A percentile compares a stretch with the other conserved stretches of the same genome.
Evolutionary conservation across 768 basidiomycete species (phyloP).

Genomic region (Chalciporus piperatus): DNA sequence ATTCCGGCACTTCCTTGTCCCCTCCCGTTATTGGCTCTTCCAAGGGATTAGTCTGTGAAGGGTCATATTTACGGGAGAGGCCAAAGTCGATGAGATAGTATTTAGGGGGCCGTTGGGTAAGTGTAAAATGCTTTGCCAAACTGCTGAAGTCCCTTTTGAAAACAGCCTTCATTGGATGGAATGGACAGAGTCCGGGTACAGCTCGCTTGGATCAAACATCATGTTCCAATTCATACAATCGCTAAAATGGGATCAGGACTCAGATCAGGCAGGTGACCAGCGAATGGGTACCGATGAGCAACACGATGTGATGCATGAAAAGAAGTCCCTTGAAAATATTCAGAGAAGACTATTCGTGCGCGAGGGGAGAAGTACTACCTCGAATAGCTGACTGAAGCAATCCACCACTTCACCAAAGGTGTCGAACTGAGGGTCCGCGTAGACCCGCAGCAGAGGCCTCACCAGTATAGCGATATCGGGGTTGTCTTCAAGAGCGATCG

Average conservation of each 20-base stretch:
- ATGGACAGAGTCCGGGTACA: slow-evolving; percentile 30
- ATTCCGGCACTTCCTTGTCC: slow-evolving; percentile 41
- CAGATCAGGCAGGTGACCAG: too few relatives aligned
- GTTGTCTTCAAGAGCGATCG: slow-evolving; percentile 7
- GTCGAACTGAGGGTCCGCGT: slow-evolving; percentile 25
- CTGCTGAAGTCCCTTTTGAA: slow-evolving; percentile 16
- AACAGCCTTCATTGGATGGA: slow-evolving; percentile 17
- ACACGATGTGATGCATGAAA: slow-evolving; percentile 22
- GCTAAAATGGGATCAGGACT: slow-evolving; percentile 8
- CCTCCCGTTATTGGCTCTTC: slow-evolving; percentile 34
- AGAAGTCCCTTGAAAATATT: slow-evolving; percentile 13
- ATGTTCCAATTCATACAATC: slow-evolving; percentile 29
- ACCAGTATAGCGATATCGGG: slow-evolving; percentile 18
- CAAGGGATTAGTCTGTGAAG: slow-evolving; percentile 23
- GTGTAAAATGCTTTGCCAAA: slow-evolving; percentile 22
- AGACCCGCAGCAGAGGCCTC: slow-evolving; percentile 35
- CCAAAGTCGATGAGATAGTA: slow-evolving; percentile 28
- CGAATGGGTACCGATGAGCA: slow-evolving; percentile 5
- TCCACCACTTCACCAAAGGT: slow-evolving; percentile 30
- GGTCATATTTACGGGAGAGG: slow-evolving; percentile 28
- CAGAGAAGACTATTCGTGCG: too few relatives aligned
- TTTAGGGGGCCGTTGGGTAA: slow-evolving; percentile 23
- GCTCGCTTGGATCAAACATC: slow-evolving; percentile 23
- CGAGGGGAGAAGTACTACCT: slow-evolving; percentile 11
- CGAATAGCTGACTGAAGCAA: slow-evolving; percentile 29